Conservation (phyloP, 176 grass and related monocot species). For the Oryza nivara region DNA sequence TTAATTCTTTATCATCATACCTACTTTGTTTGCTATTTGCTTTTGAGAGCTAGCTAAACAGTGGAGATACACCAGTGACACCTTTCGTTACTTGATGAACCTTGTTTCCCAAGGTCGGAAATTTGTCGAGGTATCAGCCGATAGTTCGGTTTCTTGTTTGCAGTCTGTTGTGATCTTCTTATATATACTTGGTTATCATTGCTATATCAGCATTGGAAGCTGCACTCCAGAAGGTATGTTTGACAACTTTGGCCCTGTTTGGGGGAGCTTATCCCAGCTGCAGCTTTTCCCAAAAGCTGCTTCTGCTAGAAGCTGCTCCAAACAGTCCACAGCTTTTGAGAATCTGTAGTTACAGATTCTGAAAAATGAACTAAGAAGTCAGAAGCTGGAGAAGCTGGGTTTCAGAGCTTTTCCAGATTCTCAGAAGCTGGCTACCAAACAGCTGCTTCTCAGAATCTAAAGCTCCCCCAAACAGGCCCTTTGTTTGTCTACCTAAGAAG, state of each 20-base stretch:
- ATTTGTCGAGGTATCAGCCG: conserved; percentile 16
- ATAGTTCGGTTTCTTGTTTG: conserved; percentile 31
- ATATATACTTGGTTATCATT: conserved; percentile 21
- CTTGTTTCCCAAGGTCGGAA: conserved; percentile 12
- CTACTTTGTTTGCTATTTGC: conserved; percentile 10
- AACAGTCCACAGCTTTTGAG: too few species aligned
- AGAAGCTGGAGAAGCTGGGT: too few species aligned
- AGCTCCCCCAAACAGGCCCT: too few species aligned
- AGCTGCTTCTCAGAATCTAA: too few species aligned
- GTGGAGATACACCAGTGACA: conserved; percentile 23
- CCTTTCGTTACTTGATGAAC: conserved; percentile 25
- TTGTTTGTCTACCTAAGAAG: background rate
- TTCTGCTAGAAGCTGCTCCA: too few species aligned
- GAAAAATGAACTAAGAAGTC: too few species aligned
- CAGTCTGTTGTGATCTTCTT: background rate
- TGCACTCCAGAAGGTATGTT: conserved; percentile 34
- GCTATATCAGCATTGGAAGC: conserved; percentile 37
- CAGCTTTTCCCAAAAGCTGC: too few species aligned
- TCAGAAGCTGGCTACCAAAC: too few species aligned
- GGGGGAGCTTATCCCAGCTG: too few species aligned
- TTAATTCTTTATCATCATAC: background rate
- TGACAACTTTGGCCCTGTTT: conserved; percentile 28
- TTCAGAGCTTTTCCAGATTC: too few species aligned
- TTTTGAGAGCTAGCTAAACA: conserved; percentile 8
- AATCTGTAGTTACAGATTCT: too few species aligned